Evolutionary conservation across 1,284 basidiomycete genomes (phyloP).

Genomic region (Singerocomus rubriflavus): DNA sequence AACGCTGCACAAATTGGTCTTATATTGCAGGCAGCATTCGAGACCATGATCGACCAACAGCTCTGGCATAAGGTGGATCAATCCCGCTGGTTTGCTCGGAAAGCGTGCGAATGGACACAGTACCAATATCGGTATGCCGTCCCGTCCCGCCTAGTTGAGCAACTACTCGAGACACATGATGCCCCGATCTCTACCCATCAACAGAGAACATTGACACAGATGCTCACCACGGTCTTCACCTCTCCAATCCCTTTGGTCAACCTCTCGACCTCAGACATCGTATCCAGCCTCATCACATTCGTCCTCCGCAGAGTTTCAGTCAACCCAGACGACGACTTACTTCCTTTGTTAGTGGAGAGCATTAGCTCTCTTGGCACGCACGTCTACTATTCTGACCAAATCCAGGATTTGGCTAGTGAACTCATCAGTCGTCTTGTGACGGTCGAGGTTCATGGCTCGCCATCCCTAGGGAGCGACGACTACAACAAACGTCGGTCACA

Average conservation of each 20-base stretch:
- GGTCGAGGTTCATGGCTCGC: conserved; percentile 63
- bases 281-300: conserved; percentile 74
- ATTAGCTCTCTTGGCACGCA: conserved; percentile 85
- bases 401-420: conserved; percentile 89
- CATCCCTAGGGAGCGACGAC: conserved; percentile 43
- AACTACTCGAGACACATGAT: conserved; percentile 71
- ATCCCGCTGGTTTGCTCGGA: conserved; percentile 81
- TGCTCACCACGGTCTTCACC: conserved; percentile 84
- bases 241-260: conserved; percentile 85
- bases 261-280: conserved; percentile 86
- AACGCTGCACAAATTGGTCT: conserved; percentile 74
- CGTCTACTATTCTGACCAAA: conserved; percentile 95
- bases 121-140: conserved; percentile 92
- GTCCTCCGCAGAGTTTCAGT: conserved; percentile 70
- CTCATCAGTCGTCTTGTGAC: conserved; percentile 73
- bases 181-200: conserved; percentile 47
- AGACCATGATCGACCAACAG: conserved; percentile 58
- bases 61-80: conserved; percentile 76
- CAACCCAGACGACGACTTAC: conserved; percentile 62
- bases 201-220: conserved; percentile 71
- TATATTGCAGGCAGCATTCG: conserved; percentile 69
- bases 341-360: conserved; percentile 74
- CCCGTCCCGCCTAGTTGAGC: conserved; percentile 83
- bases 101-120: conserved; percentile 79
- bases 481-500: conserved; percentile 53